Base-by-base conservation (phyloP, 2,329 filamentous ascomycete genomes). In the Colletotrichum caudatum region DNA sequence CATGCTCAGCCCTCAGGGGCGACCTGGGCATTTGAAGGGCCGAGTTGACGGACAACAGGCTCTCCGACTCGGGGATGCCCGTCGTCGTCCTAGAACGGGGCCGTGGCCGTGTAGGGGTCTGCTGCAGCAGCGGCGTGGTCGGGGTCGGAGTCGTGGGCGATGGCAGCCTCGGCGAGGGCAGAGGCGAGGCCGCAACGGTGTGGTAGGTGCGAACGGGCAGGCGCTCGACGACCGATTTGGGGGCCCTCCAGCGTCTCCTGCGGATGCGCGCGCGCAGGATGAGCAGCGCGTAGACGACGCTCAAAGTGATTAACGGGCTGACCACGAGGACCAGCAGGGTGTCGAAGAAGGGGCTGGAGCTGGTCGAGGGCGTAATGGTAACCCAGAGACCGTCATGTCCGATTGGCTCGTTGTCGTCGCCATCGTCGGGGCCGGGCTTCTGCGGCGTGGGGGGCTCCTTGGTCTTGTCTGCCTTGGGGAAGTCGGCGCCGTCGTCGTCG, bases 121-220 rank as follows among this genome's bases (percentile, higher is more conserved):
- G 85, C 77, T 93, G 91, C 51, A 98, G 87, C 39, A 98, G 84
- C 8, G 95, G 95, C 4, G 94, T 97, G 0, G 92, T 93, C 0
- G 92, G 91, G 5, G 91, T 94, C 2, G 90, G 87, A 73, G 87
- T 87, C 16, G 85, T 86, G 0, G 91, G 90, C 26, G 90, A 93
- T 5, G 92, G 85, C 3, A 90, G 79, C 62, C 91, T 78, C 72
- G 89, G 76, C 77, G 88, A 77, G 80, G 88, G 82, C 80, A 89
- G 80, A 1, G 90, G 89, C 1, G 89, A 87, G 14, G 87, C 85
- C 2, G 89, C 84, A 46, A 97, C 93, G 0, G 95, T 97, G 77
- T 97, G 95, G 78, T 98, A 99, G 0, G 95, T 98, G 71, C 95
- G 91, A 18, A 99, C 94, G 2, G 96, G 96, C n/a, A 99, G 87